phyloP scores from a whole-genome alignment of 768 basidiomycete genomes.

The Leccinum sublutescens region DNA sequence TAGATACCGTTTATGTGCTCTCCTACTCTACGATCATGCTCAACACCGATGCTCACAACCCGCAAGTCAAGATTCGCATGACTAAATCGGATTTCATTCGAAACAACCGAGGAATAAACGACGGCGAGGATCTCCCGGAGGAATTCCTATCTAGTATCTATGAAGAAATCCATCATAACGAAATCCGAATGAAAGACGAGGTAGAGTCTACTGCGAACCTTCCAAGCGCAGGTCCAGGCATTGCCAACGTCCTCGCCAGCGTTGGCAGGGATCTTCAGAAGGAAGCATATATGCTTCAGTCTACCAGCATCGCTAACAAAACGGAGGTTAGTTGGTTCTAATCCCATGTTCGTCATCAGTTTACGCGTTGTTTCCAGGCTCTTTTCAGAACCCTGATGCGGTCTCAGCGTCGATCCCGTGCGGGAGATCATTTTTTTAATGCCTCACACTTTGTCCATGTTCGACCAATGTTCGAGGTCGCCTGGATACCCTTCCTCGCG shows the following conservation, averaged over 20 bases:
- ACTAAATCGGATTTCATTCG: constrained; percentile 86
- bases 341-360: neutral
- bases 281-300: constrained; percentile 94
- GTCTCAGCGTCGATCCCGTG: constrained; percentile 80
- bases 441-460: constrained; percentile 97
- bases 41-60: constrained; percentile 96
- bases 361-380: constrained; percentile 49
- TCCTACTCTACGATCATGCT: constrained; percentile 95
- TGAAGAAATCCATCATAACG: constrained; percentile 88
- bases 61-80: constrained; percentile 94
- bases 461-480: constrained; percentile 98
- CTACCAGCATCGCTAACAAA: constrained; percentile 94
- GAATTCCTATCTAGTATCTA: constrained; percentile 76
- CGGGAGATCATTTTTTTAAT: constrained; percentile 88
- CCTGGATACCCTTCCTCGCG: constrained; percentile 98
- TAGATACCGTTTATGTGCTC: constrained; percentile 91
- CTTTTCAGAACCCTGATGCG: constrained; percentile 91
- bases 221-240: constrained; percentile 56
- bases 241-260: constrained; percentile 79
- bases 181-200: constrained; percentile 99
- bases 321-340: constrained; percentile 66
- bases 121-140: constrained; percentile 83
- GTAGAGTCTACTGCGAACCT: constrained; percentile 55
- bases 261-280: constrained; percentile 94
- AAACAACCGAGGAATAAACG: constrained; percentile 97